Conservation (phyloP, 352 stramenopile species). For the Poterioochromonas sp. region DNA sequence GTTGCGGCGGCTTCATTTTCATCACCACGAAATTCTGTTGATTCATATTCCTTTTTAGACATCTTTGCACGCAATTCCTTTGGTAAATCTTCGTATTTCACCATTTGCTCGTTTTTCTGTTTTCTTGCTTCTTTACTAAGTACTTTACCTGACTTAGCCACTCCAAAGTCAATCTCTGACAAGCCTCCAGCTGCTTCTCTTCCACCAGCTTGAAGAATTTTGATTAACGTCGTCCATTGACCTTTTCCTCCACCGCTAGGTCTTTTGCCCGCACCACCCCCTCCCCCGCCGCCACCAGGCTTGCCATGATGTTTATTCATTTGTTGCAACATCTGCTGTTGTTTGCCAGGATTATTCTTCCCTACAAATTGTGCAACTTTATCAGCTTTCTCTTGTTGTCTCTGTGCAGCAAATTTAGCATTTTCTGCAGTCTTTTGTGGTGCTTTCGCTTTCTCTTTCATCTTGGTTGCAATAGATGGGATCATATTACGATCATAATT, state of each 20-base stretch:
- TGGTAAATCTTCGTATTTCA: constrained; percentile 1
- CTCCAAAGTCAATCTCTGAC: neutral
- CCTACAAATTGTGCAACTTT: neutral
- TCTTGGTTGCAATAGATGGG: neutral
- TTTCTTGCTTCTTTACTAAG: neutral
- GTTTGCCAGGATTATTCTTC: neutral
- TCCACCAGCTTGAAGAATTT: neutral
- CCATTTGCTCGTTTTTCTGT: neutral
- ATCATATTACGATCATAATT: neutral
- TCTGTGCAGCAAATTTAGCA: neutral
- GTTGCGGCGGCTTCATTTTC: neutral
- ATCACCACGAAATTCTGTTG: neutral
- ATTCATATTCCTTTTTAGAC: constrained; percentile 9
- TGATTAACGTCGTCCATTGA: constrained; percentile 9
- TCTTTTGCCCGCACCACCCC: neutral
- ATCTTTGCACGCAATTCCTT: neutral
- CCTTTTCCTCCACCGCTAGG: neutral
- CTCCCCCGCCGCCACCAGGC: neutral
- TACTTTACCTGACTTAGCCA: neutral
- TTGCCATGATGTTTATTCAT: neutral
- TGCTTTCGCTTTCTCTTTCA: constrained; percentile 40
- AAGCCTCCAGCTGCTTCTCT: neutral
- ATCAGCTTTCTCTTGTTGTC: neutral
- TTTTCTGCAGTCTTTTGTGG: constrained; percentile 2
- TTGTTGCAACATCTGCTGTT: neutral